Percentiles rank a stretch among this genome's conserved stretches.
Evolutionary conservation across 2,329 filamentous ascomycete species (phyloP).

Genomic region (Aspergillus luchuensis): DNA sequence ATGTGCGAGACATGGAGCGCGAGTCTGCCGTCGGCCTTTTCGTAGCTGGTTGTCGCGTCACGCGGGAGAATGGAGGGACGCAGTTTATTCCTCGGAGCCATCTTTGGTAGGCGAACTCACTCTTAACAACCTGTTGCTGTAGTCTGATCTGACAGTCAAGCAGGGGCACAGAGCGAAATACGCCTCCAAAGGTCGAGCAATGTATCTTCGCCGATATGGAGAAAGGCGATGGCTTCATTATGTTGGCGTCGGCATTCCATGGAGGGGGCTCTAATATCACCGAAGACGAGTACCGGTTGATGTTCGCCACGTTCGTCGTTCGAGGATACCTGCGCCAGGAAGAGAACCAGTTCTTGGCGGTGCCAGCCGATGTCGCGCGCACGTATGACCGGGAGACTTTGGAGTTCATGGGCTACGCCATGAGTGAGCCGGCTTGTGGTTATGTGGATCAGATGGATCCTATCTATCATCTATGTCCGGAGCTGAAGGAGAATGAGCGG

Average conservation of each 20-base stretch:
- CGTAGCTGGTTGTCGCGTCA: slow-evolving; percentile 29
- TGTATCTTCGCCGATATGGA: slow-evolving; percentile 2
- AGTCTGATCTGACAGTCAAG: neutral
- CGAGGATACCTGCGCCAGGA: slow-evolving; percentile 1
- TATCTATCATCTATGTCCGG: neutral
- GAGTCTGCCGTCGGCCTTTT: slow-evolving; percentile 27
- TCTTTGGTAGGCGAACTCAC: slow-evolving; percentile 19
- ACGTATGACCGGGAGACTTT: neutral
- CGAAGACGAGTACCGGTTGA: neutral
- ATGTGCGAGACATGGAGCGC: slow-evolving; percentile 17
- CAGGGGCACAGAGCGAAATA: neutral
- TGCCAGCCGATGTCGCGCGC: neutral
- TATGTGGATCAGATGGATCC: slow-evolving; percentile 3
- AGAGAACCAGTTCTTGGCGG: slow-evolving; percentile 4
- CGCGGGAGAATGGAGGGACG: slow-evolving; percentile 34
- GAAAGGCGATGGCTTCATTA: neutral
- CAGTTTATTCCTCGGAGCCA: slow-evolving; percentile 33
- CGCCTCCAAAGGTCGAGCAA: neutral
- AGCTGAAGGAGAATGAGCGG: neutral
- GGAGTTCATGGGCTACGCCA: slow-evolving; percentile 2
- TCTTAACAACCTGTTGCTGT: neutral
- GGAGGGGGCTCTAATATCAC: neutral
- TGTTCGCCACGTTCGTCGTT: neutral
- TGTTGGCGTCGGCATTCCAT: neutral
- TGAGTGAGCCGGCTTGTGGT: neutral